Percentiles rank a stretch among this genome's conserved stretches.
phyloP scores from a whole-genome alignment of 1,284 basidiomycete species.

The Peniophora sp. region DNA sequence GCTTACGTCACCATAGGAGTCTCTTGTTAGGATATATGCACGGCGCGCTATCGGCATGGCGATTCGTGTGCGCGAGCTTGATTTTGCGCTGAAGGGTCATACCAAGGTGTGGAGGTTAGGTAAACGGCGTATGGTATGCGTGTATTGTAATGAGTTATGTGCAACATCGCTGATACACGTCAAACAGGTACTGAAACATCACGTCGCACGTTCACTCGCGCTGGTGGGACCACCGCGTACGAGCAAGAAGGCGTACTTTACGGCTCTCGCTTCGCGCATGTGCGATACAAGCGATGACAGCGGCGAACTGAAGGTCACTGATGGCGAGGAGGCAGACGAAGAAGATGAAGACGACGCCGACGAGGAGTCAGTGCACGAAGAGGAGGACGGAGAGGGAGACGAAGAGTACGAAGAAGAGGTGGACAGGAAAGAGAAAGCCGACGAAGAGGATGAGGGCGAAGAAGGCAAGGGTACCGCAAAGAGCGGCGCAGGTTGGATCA shows the following conservation, averaged over 20 bases:
- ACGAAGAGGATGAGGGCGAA: not conserved
- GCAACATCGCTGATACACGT: slow-evolving; percentile 12
- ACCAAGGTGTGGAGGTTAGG: slow-evolving; percentile 49
- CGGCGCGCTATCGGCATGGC: slow-evolving; percentile 8
- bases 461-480: not conserved
- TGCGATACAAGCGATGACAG: slow-evolving; percentile 13
- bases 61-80: slow-evolving; percentile 48
- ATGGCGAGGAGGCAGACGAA: not conserved
- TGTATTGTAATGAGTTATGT: not conserved
- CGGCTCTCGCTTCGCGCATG: not conserved
- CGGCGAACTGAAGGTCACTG: not conserved
- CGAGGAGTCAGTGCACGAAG: too few species aligned
- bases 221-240: slow-evolving; percentile 4
- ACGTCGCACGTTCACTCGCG: slow-evolving; percentile 6
- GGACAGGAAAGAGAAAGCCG: too few species aligned
- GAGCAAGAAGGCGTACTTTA: not conserved
- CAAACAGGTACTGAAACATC: slow-evolving; percentile 16
- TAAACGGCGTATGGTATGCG: slow-evolving; percentile 15
- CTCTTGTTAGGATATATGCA: not conserved
- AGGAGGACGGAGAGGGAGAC: not conserved
- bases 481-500: too few species aligned
- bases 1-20: too few species aligned
- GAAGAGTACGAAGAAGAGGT: not conserved
- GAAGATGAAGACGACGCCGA: not conserved
- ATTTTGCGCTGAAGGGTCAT: slow-evolving; percentile 42